These are phyloP conservation scores for Arthromyces matolae DNA, from an alignment of 768 basidiomycete species.

Conservation along the genomic window DNA sequence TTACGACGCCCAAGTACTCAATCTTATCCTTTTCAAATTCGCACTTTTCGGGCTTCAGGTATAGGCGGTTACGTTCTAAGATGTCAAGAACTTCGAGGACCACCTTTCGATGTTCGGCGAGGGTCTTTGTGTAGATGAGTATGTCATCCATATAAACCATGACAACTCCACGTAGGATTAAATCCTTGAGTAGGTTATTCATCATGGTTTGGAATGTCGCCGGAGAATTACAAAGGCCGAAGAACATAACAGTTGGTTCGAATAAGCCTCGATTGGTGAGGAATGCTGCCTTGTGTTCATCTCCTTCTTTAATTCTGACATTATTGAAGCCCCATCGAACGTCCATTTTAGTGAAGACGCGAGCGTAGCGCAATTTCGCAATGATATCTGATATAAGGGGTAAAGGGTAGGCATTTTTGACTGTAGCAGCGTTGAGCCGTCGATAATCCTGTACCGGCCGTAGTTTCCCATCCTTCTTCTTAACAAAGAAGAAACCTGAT, in stretches of 20 bases:
- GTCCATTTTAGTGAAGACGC: constrained; percentile 34
- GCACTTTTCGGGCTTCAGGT: constrained; percentile 31
- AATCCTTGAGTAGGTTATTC: constrained; percentile 31
- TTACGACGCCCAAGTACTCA: constrained; percentile 28
- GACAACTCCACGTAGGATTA: constrained; percentile 22
- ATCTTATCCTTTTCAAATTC: constrained; percentile 18
- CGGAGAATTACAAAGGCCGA: constrained; percentile 32
- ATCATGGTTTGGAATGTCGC: constrained; percentile 30
- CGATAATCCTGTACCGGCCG: constrained; percentile 28
- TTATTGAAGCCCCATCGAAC: constrained; percentile 37
- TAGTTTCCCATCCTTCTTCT: constrained; percentile 23
- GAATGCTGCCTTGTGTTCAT: constrained; percentile 42
- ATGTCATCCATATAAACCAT: constrained; percentile 40
- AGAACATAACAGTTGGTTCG: constrained; percentile 39
- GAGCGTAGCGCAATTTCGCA: constrained; percentile 20
- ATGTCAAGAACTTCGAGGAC: constrained; percentile 19
- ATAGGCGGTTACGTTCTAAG: constrained; percentile 23
- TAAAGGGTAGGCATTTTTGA: constrained; percentile 29
- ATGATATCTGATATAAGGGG: constrained; percentile 27
- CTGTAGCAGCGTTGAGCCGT: constrained; percentile 28
- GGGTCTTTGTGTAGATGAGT: constrained; percentile 30
- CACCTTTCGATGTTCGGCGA: constrained; percentile 17
- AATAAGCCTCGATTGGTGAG: constrained; percentile 29
- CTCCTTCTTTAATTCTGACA: constrained; percentile 30
- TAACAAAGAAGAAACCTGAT: constrained; percentile 22